These are phyloP conservation scores for Phytomonas sp. DNA, from an alignment of 208 protist genomes.

Conservation along the genomic window DNA sequence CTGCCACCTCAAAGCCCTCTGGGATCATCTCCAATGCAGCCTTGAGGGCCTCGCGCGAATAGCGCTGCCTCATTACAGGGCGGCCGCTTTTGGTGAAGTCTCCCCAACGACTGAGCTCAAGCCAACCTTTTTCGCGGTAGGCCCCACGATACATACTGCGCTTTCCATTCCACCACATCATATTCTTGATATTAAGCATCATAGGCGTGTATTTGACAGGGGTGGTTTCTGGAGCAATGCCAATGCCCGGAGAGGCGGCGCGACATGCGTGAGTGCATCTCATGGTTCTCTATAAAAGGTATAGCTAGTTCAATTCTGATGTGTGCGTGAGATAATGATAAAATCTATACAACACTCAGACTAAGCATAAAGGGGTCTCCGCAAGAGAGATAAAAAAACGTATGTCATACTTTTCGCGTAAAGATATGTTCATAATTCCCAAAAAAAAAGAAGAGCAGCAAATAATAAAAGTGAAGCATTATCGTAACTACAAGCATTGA, in stretches of 20 bases:
- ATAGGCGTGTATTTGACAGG: slow-evolving; percentile 85
- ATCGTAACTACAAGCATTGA: neutral
- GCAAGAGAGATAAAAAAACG: neutral
- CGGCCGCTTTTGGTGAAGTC: slow-evolving; percentile 44
- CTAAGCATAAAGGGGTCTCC: neutral
- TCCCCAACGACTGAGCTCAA: slow-evolving; percentile 45
- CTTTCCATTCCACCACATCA: slow-evolving; percentile 68
- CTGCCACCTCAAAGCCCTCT: slow-evolving; percentile 60
- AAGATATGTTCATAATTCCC: neutral
- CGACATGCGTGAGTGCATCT: slow-evolving; percentile 25
- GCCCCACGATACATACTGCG: slow-evolving; percentile 40
- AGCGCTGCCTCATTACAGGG: slow-evolving; percentile 64
- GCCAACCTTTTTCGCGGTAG: slow-evolving; percentile 80
- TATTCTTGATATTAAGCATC: slow-evolving; percentile 84
- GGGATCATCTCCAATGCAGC: slow-evolving; percentile 72
- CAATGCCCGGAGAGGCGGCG: slow-evolving; percentile 62
- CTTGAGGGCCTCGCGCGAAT: slow-evolving; percentile 63
- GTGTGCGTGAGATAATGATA: neutral
- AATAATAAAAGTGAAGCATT: neutral
- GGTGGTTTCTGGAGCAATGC: slow-evolving; percentile 84
- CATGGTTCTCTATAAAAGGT: slow-evolving; percentile 11
- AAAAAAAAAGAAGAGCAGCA: neutral
- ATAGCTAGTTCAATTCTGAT: neutral
- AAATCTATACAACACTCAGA: neutral
- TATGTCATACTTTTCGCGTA: neutral